Evolutionary conservation across 495 filamentous ascomycete species (phyloP).

Genomic region (Talaromyces stipitatus): DNA sequence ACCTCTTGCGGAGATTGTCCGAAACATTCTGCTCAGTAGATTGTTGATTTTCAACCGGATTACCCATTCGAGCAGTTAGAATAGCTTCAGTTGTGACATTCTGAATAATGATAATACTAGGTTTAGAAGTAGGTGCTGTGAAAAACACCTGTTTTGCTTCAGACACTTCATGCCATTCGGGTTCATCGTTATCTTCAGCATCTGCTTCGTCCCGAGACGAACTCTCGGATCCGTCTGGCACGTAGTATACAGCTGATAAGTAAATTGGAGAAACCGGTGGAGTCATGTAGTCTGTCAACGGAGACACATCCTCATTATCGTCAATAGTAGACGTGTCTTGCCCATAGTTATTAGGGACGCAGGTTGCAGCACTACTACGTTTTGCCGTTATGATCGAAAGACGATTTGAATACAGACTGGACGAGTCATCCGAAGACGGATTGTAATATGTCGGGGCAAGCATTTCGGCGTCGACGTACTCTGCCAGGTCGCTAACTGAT

Average conservation of each 20-base stretch:
- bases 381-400: conserved; percentile 37
- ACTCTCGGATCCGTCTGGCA: conserved; percentile 7
- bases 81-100: not conserved
- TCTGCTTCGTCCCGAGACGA: not conserved
- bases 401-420: not conserved
- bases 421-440: not conserved
- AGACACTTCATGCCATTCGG: conserved; percentile 1
- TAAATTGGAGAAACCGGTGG: conserved; percentile 27
- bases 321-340: conserved; percentile 17
- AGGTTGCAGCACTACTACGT: conserved; percentile 28
- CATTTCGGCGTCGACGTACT: not conserved
- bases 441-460: not conserved
- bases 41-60: not conserved
- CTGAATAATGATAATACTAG: conserved; percentile 1
- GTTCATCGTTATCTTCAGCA: not conserved
- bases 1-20: not conserved
- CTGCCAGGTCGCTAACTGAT: not conserved
- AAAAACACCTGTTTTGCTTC: conserved; percentile 1
- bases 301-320: conserved; percentile 32
- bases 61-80: not conserved
- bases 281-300: conserved; percentile 23
- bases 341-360: not conserved
- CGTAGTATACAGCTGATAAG: conserved; percentile 27
- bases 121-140: not conserved
- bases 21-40: not conserved